phyloP scores from a whole-genome alignment of 2,329 filamentous ascomycete genomes.

The Diaporthe ilicicola region DNA sequence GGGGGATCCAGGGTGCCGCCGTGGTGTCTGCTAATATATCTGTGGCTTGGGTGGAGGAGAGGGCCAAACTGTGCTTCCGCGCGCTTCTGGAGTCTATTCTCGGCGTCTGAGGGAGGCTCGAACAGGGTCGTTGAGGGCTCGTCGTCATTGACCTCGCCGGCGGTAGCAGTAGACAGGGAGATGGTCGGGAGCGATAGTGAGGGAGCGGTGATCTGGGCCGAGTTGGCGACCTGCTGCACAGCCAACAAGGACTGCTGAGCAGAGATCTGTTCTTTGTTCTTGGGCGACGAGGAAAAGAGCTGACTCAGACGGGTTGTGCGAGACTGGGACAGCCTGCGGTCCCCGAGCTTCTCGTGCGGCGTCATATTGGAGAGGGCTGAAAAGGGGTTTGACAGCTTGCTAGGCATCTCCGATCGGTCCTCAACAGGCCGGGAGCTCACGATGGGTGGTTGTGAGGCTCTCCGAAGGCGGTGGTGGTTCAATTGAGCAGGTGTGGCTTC shows the following conservation, averaged over 20 bases:
- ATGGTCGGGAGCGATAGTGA: slow-evolving; percentile 87
- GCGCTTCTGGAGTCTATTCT: slow-evolving; percentile 77
- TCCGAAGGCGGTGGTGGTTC: not conserved
- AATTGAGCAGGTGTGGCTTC: slow-evolving; percentile 2
- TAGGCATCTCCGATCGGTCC: slow-evolving; percentile 58
- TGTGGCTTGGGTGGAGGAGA: slow-evolving; percentile 79
- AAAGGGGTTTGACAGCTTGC: slow-evolving; percentile 67
- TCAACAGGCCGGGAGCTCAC: not conserved
- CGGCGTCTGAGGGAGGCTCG: slow-evolving; percentile 85
- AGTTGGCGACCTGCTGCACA: slow-evolving; percentile 67
- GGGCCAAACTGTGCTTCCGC: slow-evolving; percentile 93
- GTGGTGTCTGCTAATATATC: slow-evolving; percentile 88
- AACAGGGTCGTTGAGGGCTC: slow-evolving; percentile 82
- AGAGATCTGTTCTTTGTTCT: slow-evolving; percentile 72
- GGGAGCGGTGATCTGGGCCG: slow-evolving; percentile 73
- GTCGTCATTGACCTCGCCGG: slow-evolving; percentile 77
- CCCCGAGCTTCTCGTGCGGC: slow-evolving; percentile 57
- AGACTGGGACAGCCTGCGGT: slow-evolving; percentile 67
- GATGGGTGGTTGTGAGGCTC: not conserved
- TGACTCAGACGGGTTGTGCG: slow-evolving; percentile 82
- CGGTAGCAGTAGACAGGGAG: slow-evolving; percentile 86
- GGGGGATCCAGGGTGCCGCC: slow-evolving; percentile 83
- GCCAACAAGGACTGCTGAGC: slow-evolving; percentile 74
- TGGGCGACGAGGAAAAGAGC: slow-evolving; percentile 84
- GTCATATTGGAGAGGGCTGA: slow-evolving; percentile 58